Percentiles rank a stretch among this genome's conserved stretches.
These are phyloP conservation scores for Colletotrichum lentis DNA, from an alignment of 2,329 filamentous ascomycete genomes.

Conservation along the genomic window DNA sequence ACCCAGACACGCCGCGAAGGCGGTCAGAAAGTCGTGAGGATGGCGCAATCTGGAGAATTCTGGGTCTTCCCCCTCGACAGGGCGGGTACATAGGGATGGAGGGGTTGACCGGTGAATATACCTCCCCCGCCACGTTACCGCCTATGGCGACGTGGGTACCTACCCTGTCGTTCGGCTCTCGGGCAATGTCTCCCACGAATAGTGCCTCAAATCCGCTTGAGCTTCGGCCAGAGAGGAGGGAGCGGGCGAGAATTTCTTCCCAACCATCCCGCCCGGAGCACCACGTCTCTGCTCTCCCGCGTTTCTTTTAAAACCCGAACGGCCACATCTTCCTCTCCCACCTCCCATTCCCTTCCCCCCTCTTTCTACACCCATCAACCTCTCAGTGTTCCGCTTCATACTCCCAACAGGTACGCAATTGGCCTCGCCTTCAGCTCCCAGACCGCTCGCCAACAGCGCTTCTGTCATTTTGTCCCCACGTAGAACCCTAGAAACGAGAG, in stretches of 20 bases:
- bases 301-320: conserved; percentile 38
- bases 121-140: background rate
- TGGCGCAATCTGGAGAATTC: conserved; percentile 39
- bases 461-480: conserved; percentile 6
- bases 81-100: conserved; percentile 33
- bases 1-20: conserved; percentile 27
- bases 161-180: conserved; percentile 25
- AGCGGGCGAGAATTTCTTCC: conserved; percentile 29
- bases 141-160: conserved; percentile 7
- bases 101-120: conserved; percentile 28
- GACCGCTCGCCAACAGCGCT: background rate
- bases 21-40: conserved; percentile 34
- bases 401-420: conserved; percentile 19
- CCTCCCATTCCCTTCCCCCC: conserved; percentile 32
- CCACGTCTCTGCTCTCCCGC: conserved; percentile 22
- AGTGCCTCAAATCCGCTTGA: conserved; percentile 36
- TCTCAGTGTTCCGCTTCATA: background rate
- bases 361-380: conserved; percentile 17
- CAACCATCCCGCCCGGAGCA: conserved; percentile 28
- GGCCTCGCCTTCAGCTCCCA: conserved; percentile 18
- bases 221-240: conserved; percentile 16
- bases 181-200: conserved; percentile 31
- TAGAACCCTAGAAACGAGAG: background rate
- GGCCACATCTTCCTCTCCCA: conserved; percentile 25
- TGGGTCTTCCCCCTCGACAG: conserved; percentile 31